These are phyloP conservation scores for Austroboletus novae-zelandiae DNA, from an alignment of 1,284 basidiomycete genomes.

Conservation along the genomic window DNA sequence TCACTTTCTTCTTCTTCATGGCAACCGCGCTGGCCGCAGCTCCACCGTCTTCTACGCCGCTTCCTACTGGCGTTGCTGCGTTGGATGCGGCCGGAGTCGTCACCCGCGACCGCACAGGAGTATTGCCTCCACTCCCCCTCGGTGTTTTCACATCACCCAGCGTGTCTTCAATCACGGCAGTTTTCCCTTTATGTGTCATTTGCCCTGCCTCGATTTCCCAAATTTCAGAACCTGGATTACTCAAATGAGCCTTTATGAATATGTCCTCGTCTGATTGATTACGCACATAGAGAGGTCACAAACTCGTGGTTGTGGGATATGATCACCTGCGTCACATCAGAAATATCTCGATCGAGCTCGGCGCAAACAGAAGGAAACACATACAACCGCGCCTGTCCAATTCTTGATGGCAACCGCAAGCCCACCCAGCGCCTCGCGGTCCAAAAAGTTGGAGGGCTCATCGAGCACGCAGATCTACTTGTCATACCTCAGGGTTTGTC, in stretches of 20 bases:
- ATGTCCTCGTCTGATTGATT: conserved; percentile 11
- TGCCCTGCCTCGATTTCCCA: conserved; percentile 81
- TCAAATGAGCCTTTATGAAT: conserved; percentile 17
- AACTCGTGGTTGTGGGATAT: conserved; percentile 97
- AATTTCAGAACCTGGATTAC: conserved; percentile 66
- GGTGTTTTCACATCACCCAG: conserved; percentile 60
- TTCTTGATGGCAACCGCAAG: conserved; percentile 95
- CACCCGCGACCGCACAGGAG: conserved; percentile 61
- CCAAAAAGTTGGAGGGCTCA: conserved; percentile 98
- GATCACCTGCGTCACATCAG: conserved; percentile 64
- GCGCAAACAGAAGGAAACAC: conserved; percentile 16
- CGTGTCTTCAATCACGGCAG: conserved; percentile 77
- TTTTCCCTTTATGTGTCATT: conserved; percentile 87
- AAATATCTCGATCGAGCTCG: conserved; percentile 16
- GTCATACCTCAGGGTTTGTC: conserved; percentile 4
- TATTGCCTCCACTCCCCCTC: conserved; percentile 69
- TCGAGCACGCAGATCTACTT: conserved; percentile 74
- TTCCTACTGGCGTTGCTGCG: conserved; percentile 66
- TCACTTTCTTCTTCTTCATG: conserved; percentile 87
- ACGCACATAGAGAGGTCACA: conserved; percentile 81
- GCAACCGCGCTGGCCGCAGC: conserved; percentile 40
- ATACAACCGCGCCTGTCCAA: conserved; percentile 92
- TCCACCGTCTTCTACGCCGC: conserved; percentile 60
- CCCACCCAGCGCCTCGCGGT: conserved; percentile 86
- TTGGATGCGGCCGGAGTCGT: conserved; percentile 64